Percentiles rank a stretch among this genome's conserved stretches.
phyloP scores from a whole-genome alignment of 371 early-diverging fungal species.

The Globomyces sp. region DNA sequence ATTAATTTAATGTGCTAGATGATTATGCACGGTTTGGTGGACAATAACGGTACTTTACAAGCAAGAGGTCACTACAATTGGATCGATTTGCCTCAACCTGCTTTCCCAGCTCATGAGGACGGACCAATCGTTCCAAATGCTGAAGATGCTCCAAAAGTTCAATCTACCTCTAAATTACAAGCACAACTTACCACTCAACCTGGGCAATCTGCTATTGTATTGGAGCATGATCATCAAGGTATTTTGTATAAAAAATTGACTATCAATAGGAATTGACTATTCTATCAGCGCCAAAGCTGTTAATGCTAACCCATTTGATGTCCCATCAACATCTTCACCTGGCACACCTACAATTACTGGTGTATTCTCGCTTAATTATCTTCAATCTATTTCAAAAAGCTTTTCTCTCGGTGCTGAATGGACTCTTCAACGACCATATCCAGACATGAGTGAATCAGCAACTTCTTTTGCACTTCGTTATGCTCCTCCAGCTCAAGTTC shows the following conservation, averaged over 20 bases:
- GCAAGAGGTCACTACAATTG: constrained; percentile 71
- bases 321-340: constrained; percentile 32
- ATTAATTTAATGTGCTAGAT: constrained; percentile 40
- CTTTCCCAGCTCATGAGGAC: constrained; percentile 2
- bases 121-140: constrained; percentile 22
- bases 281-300: constrained; percentile 85
- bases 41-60: constrained; percentile 78
- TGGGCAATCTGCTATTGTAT: constrained; percentile 85
- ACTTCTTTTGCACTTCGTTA: constrained; percentile 41
- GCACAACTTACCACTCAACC: constrained; percentile 72
- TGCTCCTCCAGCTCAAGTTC: constrained; percentile 31
- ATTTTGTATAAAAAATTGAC: too few relatives aligned
- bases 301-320: constrained; percentile 89
- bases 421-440: constrained; percentile 80
- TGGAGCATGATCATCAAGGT: constrained; percentile 74
- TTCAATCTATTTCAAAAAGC: constrained; percentile 86
- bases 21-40: constrained; percentile 88
- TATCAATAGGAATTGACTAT: constrained; percentile 77
- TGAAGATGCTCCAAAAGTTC: constrained; percentile 16
- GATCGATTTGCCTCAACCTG: constrained; percentile 24
- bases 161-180: constrained; percentile 70
- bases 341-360: constrained; percentile 60
- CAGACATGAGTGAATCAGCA: constrained; percentile 77
- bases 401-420: constrained; percentile 86
- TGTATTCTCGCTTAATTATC: constrained; percentile 78